Base-by-base conservation (phyloP, 2,329 filamentous ascomycete genomes). In the Diaporthe destruens region DNA sequence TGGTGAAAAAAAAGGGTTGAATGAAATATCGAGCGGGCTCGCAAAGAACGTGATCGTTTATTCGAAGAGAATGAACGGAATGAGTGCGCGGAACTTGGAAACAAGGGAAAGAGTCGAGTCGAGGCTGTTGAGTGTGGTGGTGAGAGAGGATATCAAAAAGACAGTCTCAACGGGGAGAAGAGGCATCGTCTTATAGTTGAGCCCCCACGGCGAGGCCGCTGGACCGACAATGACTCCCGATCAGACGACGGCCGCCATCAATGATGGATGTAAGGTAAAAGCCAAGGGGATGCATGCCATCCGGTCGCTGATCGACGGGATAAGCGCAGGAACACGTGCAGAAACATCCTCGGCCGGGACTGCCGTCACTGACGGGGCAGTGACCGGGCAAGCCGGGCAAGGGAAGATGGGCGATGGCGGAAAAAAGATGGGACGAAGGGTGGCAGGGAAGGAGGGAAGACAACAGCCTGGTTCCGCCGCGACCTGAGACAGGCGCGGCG, bases 281-380 rank as follows among this genome's bases (percentile, higher is more conserved):
- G n/a, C 44, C 20, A 32, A n/a, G 44, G 16, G 29, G 29, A 36
- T 65, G 44, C 20, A 51, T 51, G 61, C 44, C 61, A 65, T 11
- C 44, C 23, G 61, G 69, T 65, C 69, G 16, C 55, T 29, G 69
- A 71, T 71, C 69, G 69, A 44, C 61, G 66, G 56, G 49, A 66
- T 18, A 71, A 61, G 47, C 53, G 69, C 34, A 59, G 39, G 53
- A 42, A 34, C n/a, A 61, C 42, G 49, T 71, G n/a, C 56, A 71
- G 69, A 51, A 54, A 36, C 57, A 49, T 44, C 47, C 36, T 66
- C 56, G 57, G 69, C 36, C 47, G 56, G 66, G 44, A 34, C 36
- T 56, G 25, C 23, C 29, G 11, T 36, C 34, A 36, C 9, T 36
- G 34, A 11, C 23, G 7, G n/a, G 36, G 49, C 69, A 53, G n/a